A percentile compares a stretch with the other conserved stretches of the same genome.
Evolutionary conservation across 192 early-diverging fungal genomes (phyloP).

Genomic region (Phycomyces blakesleeanus): DNA sequence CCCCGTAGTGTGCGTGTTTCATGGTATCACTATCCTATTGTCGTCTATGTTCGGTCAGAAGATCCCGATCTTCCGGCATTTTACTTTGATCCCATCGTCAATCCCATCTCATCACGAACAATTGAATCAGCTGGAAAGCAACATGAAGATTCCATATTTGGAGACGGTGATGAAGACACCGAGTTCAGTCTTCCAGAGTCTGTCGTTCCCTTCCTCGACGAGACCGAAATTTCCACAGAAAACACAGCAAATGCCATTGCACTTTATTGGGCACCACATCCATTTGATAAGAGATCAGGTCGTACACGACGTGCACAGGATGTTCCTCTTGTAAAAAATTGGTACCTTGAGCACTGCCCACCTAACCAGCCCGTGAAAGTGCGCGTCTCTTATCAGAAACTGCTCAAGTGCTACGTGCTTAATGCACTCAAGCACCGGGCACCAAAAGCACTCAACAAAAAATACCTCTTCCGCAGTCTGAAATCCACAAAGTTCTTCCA

Average conservation of each 20-base stretch:
- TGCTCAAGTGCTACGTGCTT: constrained; percentile 93
- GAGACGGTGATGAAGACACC: constrained; percentile 73
- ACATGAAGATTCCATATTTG: constrained; percentile 67
- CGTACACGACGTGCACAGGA: constrained; percentile 88
- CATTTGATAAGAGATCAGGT: constrained; percentile 91
- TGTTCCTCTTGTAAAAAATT: constrained; percentile 92
- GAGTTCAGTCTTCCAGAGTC: constrained; percentile 83
- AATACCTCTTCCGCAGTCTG: constrained; percentile 93
- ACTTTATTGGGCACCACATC: constrained; percentile 97
- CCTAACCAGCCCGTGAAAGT: constrained; percentile 94
- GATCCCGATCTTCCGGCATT: constrained; percentile 97
- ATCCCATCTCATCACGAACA: constrained; percentile 89
- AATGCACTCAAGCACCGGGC: constrained; percentile 85
- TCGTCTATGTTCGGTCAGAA: constrained; percentile 84
- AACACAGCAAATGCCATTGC: constrained; percentile 90
- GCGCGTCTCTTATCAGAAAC: constrained; percentile 97
- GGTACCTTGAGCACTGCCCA: constrained; percentile 97
- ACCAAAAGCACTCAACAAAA: constrained; percentile 88
- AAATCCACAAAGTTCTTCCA: constrained; percentile 99
- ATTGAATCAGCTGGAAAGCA: constrained; percentile 44
- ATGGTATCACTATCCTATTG: constrained; percentile 91
- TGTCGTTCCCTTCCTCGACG: constrained; percentile 76
- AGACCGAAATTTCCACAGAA: constrained; percentile 78
- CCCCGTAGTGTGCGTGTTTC: constrained; percentile 89
- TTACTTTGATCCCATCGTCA: constrained; percentile 95